Evolutionary conservation across 164 flowering plant species (phyloP).

Genomic region (Piper longum): DNA sequence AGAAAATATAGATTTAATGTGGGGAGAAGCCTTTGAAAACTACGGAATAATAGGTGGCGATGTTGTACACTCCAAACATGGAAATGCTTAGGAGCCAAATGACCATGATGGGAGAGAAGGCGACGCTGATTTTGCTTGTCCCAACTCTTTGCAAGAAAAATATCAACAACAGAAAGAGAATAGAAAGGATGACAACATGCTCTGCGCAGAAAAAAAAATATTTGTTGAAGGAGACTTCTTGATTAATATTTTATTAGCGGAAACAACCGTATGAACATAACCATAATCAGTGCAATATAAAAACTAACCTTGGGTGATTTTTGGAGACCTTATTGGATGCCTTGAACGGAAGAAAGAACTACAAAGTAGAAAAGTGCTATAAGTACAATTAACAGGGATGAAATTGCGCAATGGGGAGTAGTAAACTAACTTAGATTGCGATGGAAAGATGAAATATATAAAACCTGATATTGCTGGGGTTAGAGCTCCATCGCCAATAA

Average conservation of each 20-base stretch:
- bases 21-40: conserved; percentile 18
- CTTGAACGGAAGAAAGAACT: conserved; percentile 23
- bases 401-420: not conserved
- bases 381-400: not conserved
- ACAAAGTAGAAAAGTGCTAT: too few species aligned
- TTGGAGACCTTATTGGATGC: conserved; percentile 15
- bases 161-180: conserved; percentile 9
- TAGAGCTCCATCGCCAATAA: conserved; percentile 26
- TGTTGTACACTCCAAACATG: conserved; percentile 14
- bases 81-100: conserved; percentile 13
- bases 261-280: too few species aligned
- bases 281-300: too few species aligned
- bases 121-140: conserved; percentile 14
- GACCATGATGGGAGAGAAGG: conserved; percentile 22
- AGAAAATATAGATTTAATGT: conserved; percentile 13
- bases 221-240: not conserved
- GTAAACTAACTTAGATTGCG: not conserved
- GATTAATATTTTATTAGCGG: not conserved
- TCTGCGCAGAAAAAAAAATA: conserved; percentile 3
- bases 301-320: conserved; percentile 11
- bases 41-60: conserved; percentile 10
- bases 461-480: conserved; percentile 22
- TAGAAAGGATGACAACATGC: conserved; percentile 13
- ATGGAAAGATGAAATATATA: not conserved
- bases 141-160: conserved; percentile 17